phyloP scores from a whole-genome alignment of 441 rosid genomes.

The Manihot esculenta region DNA sequence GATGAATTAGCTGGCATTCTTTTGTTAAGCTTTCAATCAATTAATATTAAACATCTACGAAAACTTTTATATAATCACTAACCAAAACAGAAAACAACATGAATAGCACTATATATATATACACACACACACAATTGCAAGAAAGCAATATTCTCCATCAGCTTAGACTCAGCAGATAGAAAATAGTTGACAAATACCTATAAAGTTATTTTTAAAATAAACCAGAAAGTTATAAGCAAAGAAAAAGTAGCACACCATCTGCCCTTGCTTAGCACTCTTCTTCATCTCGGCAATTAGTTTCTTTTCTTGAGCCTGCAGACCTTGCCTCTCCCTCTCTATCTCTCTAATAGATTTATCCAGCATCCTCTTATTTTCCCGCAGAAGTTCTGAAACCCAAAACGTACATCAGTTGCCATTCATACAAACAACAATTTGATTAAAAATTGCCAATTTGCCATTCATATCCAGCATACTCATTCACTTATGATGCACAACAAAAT shows the following conservation, averaged over 20 bases:
- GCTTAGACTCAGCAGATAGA: background rate
- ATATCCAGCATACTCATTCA: background rate
- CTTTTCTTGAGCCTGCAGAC: slow-evolving; percentile 81
- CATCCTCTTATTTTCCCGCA: slow-evolving; percentile 90
- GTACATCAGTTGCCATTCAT: background rate
- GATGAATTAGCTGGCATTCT: no score
- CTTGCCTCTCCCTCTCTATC: slow-evolving; percentile 90
- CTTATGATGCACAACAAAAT: background rate
- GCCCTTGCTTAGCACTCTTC: slow-evolving; percentile 87
- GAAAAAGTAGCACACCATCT: slow-evolving; percentile 50
- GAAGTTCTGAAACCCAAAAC: slow-evolving; percentile 51
- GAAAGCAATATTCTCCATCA: background rate
- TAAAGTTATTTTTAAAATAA: background rate
- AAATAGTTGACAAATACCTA: background rate
- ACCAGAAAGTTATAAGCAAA: background rate
- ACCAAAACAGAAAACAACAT: background rate
- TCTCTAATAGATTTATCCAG: slow-evolving; percentile 89
- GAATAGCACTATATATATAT: no score
- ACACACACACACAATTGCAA: background rate
- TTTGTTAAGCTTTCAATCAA: background rate
- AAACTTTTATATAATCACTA: background rate
- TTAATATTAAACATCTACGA: background rate
- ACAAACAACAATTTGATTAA: background rate
- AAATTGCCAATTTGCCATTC: no score
- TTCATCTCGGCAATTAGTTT: slow-evolving; percentile 82